Percentiles rank a stretch among this genome's conserved stretches.
These are phyloP conservation scores for Penicillium samsonianum DNA, from an alignment of 495 filamentous ascomycete genomes.

Conservation along the genomic window DNA sequence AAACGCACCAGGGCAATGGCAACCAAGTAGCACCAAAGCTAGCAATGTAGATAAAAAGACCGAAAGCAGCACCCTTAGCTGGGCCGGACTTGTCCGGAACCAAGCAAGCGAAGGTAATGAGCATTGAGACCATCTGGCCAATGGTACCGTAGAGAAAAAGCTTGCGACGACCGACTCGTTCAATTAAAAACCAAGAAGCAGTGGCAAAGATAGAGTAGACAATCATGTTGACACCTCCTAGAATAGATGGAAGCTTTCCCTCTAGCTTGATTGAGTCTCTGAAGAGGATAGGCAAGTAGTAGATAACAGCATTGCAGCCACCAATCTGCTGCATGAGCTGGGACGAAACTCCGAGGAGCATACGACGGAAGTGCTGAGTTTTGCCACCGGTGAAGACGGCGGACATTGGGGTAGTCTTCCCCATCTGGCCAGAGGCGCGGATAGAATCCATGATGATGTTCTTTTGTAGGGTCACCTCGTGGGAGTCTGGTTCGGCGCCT, in stretches of 20 bases:
- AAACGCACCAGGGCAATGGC: slow-evolving; percentile 49
- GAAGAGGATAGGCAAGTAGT: slow-evolving; percentile 73
- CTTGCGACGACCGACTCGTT: slow-evolving; percentile 64
- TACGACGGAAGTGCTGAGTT: slow-evolving; percentile 37
- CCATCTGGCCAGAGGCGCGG: slow-evolving; percentile 37
- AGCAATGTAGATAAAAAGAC: slow-evolving; percentile 68
- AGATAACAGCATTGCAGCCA: slow-evolving; percentile 72
- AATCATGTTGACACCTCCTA: slow-evolving; percentile 76
- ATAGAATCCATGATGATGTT: slow-evolving; percentile 69
- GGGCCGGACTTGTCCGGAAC: slow-evolving; percentile 53
- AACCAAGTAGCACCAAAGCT: slow-evolving; percentile 56
- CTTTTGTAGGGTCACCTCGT: slow-evolving; percentile 42
- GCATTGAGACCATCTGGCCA: slow-evolving; percentile 65
- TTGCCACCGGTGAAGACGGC: slow-evolving; percentile 30
- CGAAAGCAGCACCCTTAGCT: slow-evolving; percentile 62
- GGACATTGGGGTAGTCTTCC: slow-evolving; percentile 28
- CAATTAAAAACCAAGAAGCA: slow-evolving; percentile 73
- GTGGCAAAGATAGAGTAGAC: slow-evolving; percentile 68
- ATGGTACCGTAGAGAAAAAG: slow-evolving; percentile 64
- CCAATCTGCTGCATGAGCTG: slow-evolving; percentile 70
- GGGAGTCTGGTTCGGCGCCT: slow-evolving; percentile 8
- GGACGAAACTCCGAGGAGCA: slow-evolving; percentile 34
- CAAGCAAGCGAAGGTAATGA: slow-evolving; percentile 64
- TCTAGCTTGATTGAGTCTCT: slow-evolving; percentile 53
- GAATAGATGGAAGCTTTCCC: slow-evolving; percentile 61